Conservation (phyloP, 768 basidiomycete genomes). For the Tylopilus balloui region DNA sequence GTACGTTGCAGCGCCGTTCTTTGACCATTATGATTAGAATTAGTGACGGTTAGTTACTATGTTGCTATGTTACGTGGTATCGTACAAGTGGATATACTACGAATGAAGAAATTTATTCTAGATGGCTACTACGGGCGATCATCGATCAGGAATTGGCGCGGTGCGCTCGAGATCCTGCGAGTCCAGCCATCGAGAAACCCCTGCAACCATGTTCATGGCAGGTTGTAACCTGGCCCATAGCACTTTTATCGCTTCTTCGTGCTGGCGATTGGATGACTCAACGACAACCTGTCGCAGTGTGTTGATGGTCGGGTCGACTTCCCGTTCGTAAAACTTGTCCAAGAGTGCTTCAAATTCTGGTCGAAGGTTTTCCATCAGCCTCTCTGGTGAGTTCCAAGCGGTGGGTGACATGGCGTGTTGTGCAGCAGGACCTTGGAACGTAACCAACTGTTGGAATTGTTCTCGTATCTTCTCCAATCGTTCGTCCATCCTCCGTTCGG, state of each 20-base stretch:
- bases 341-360: conserved; percentile 18
- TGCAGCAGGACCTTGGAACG: conserved; percentile 2
- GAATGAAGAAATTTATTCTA: conserved; percentile 10
- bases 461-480: conserved; percentile 14
- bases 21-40: conserved; percentile 9
- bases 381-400: conserved; percentile 1
- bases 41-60: background rate
- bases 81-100: conserved; percentile 13
- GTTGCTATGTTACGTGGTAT: conserved; percentile 5
- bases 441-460: conserved; percentile 16
- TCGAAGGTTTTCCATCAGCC: conserved; percentile 18
- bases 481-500: conserved; percentile 12
- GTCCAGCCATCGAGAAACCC: conserved; percentile 29
- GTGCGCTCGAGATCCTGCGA: conserved; percentile 25
- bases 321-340: conserved; percentile 21
- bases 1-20: conserved; percentile 30
- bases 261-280: conserved; percentile 17
- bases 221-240: conserved; percentile 28
- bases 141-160: conserved; percentile 19
- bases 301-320: conserved; percentile 20
- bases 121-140: too few relatives aligned
- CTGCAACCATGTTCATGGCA: conserved; percentile 31
- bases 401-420: background rate
- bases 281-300: conserved; percentile 9
- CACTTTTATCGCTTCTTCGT: conserved; percentile 19